A percentile compares a stretch with the other conserved stretches of the same genome.
Evolutionary conservation across 2,329 filamentous ascomycete species (phyloP).

Genomic region (Colletotrichum sansevieriae): DNA sequence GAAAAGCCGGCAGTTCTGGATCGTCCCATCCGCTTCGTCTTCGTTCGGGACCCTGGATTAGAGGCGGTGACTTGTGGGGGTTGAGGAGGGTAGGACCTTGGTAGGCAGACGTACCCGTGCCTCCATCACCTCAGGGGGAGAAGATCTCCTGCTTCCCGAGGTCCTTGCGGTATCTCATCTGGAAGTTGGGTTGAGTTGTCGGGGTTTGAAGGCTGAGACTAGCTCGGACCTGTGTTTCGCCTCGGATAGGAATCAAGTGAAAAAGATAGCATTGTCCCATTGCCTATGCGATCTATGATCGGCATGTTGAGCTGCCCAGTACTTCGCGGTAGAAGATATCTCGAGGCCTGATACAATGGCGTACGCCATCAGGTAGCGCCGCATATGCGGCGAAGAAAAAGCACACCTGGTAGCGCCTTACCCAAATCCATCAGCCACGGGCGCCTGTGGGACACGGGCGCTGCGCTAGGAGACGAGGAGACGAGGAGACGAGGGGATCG

Average conservation of each 20-base stretch:
- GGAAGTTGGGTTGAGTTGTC: slow-evolving; percentile 3
- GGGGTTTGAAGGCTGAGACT: slow-evolving; percentile 4
- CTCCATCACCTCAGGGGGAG: neutral
- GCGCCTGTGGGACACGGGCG: neutral
- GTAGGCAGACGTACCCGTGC: slow-evolving; percentile 7
- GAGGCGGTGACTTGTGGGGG: slow-evolving; percentile 10
- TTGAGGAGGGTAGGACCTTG: neutral
- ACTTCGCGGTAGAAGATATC: too few species aligned
- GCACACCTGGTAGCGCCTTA: too few species aligned
- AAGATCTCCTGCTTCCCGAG: neutral
- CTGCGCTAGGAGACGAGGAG: neutral
- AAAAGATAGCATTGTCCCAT: neutral
- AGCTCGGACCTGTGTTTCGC: slow-evolving; percentile 24
- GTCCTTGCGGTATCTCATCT: neutral
- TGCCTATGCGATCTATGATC: neutral
- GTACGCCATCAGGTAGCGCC: neutral
- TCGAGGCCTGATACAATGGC: neutral
- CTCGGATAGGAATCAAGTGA: neutral
- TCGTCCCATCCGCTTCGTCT: slow-evolving; percentile 10
- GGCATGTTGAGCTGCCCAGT: neutral
- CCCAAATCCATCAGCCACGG: too few species aligned
- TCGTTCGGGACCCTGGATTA: slow-evolving; percentile 14
- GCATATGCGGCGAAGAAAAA: neutral
- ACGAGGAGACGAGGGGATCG: neutral
- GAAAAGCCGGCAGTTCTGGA: slow-evolving; percentile 19